phyloP scores from a whole-genome alignment of 2,329 filamentous ascomycete genomes.

The Stagonosporopsis rhizophila region DNA sequence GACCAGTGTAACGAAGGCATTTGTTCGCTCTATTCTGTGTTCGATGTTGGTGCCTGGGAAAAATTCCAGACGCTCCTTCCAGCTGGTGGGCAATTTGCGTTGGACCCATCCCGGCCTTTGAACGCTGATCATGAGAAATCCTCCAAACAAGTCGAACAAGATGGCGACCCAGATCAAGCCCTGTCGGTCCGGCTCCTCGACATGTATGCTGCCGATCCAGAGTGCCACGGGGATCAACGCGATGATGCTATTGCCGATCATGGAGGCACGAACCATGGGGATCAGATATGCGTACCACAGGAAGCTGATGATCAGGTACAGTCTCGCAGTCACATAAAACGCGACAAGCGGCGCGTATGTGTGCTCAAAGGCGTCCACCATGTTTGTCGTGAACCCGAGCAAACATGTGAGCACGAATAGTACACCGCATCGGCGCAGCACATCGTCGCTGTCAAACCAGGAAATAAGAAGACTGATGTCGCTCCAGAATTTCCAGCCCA shows the following conservation, averaged over 20 bases:
- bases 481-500: slow-evolving; percentile 70
- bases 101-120: slow-evolving; percentile 34
- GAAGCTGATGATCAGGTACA: slow-evolving; percentile 61
- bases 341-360: slow-evolving; percentile 66
- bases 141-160: slow-evolving; percentile 60
- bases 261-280: slow-evolving; percentile 65
- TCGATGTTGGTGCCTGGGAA: slow-evolving; percentile 70
- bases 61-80: slow-evolving; percentile 61
- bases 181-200: slow-evolving; percentile 62
- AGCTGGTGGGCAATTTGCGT: slow-evolving; percentile 22
- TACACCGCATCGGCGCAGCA: slow-evolving; percentile 65
- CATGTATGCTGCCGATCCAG: slow-evolving; percentile 67
- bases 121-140: slow-evolving; percentile 52
- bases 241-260: slow-evolving; percentile 58
- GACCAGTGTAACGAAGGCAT: slow-evolving; percentile 69
- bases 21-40: slow-evolving; percentile 69
- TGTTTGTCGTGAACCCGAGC: slow-evolving; percentile 69
- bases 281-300: slow-evolving; percentile 57
- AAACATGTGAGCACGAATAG: slow-evolving; percentile 68
- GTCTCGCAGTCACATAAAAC: slow-evolving; percentile 65
- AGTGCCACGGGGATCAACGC: slow-evolving; percentile 59
- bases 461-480: slow-evolving; percentile 64
- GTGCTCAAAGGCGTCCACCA: slow-evolving; percentile 60
- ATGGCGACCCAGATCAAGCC: slow-evolving; percentile 65
- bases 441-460: slow-evolving; percentile 69